Evolutionary conservation across 192 early-diverging fungal genomes (phyloP).

Genomic region (Irineochytrium annulatum): DNA sequence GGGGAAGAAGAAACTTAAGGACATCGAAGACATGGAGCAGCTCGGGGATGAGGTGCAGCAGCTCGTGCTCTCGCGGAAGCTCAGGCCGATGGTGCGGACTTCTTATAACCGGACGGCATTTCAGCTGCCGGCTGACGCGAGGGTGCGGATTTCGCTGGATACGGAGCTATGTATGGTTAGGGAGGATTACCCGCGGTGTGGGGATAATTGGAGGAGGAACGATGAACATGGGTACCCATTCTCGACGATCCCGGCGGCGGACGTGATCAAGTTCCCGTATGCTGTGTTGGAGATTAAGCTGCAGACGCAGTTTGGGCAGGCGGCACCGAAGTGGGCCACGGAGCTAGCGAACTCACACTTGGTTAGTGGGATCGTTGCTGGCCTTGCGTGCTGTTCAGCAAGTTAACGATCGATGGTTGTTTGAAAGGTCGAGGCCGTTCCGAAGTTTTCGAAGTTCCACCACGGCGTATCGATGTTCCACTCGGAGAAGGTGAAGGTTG

Average conservation of each 20-base stretch:
- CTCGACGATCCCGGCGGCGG: conserved; percentile 64
- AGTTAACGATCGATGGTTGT: too few relatives aligned
- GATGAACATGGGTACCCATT: conserved; percentile 78
- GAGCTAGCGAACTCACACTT: conserved; percentile 85
- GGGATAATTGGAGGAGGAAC: conserved; percentile 75
- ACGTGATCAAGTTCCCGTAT: conserved; percentile 83
- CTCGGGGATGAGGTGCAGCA: conserved; percentile 70
- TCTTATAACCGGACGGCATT: conserved; percentile 93
- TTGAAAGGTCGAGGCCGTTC: conserved; percentile 74
- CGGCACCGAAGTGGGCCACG: conserved; percentile 85
- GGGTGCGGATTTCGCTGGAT: conserved; percentile 84
- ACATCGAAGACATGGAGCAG: conserved; percentile 66
- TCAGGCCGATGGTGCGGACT: conserved; percentile 69
- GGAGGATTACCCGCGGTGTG: conserved; percentile 72
- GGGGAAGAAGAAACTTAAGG: conserved; percentile 43
- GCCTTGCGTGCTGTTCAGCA: neutral
- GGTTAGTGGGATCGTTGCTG: conserved; percentile 24
- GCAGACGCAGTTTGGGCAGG: conserved; percentile 87
- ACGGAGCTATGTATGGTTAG: conserved; percentile 86
- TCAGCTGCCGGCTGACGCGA: conserved; percentile 86
- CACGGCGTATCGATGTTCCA: conserved; percentile 81
- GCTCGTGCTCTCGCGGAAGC: conserved; percentile 57
- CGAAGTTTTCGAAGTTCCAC: conserved; percentile 96
- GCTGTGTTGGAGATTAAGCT: conserved; percentile 93
- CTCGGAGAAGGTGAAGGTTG: conserved; percentile 61